Conservation (phyloP, 75 land plant species). For the Selaginella tamariscina region DNA sequence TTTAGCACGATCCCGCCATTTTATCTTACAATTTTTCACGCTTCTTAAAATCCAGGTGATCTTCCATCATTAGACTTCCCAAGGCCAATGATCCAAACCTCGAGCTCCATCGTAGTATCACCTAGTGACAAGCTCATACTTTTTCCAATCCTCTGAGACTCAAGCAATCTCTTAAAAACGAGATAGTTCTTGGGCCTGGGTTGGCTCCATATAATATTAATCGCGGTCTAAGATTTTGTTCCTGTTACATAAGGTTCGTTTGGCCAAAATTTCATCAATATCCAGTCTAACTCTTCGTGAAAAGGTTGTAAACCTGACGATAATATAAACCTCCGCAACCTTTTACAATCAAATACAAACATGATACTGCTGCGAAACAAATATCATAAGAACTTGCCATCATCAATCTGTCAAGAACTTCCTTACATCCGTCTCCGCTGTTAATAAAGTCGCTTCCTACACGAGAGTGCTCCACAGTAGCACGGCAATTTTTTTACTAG, state of each 20-base stretch:
- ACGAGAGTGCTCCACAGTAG: constrained; percentile 49
- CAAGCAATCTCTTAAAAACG: constrained; percentile 2
- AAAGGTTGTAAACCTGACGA: constrained; percentile 1
- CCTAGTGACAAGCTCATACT: constrained; percentile 3
- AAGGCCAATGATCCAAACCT: constrained; percentile 3
- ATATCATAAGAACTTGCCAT: constrained; percentile 2
- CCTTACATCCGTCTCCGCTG: constrained; percentile 1
- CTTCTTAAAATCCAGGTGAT: constrained; percentile 2
- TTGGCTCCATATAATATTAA: constrained; percentile 2
- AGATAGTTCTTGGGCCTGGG: constrained; percentile 1
- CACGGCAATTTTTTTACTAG: constrained; percentile 40
- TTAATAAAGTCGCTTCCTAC: constrained; percentile 53
- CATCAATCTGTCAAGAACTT: constrained; percentile 2
- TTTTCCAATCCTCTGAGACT: constrained; percentile 3
- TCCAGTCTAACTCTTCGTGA: constrained; percentile 3
- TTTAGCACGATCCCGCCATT: constrained; percentile 3
- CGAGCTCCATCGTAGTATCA: constrained; percentile 3
- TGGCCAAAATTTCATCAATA: constrained; percentile 2
- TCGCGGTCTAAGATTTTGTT: constrained; percentile 3
- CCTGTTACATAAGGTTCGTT: constrained; percentile 1
- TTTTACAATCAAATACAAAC: constrained; percentile 2
- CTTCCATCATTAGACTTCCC: constrained; percentile 1
- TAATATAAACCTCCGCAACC: not conserved
- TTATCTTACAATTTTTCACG: not conserved
- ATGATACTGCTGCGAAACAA: constrained; percentile 3